Base-by-base conservation (phyloP, 176 grass and related monocot genomes). In the Oryza coarctata region DNA sequence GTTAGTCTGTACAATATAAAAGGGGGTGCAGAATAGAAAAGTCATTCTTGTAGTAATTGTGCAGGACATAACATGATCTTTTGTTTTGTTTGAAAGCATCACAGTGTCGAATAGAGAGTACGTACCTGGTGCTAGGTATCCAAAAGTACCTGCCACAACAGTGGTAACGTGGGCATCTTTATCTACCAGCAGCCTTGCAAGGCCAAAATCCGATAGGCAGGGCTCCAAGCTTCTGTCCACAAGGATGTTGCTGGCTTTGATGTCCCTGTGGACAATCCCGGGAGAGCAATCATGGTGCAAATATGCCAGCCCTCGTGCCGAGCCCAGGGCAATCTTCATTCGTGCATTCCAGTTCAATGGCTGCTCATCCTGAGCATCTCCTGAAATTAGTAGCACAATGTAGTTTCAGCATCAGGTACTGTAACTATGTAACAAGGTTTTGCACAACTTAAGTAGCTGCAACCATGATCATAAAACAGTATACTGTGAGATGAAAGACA, bases 221-320 rank as follows among this genome's bases (percentile, higher is more conserved):
- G 96, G 96, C 77, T 95, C 96, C 63, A 99, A 64, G 83, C 74
- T 94, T 65, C 69, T 91, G 76, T 99, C 93, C 20, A 99, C 93
- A 81, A 99, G 93, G 85, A 99, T 90, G 73, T 99, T 99, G 63
- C 93, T 99, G 14, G 96, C 92, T 84, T 99, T 99, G 33, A 99
- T 95, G 64, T 95, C 96, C 66, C 91, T 84, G 63, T 99, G 96
- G 57, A 95, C 85, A 11, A 99, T 99, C 33, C 86, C 91, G 11
- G 96, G 96, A 0, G 96, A 95, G 34, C 96, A 99, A 50, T 99
- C 93, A 36, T 99, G 93, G 80, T 99, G 96, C 73, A 99, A 25
- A 81, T 99, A 99, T 0, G 93, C 96, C 65, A 99, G 25, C 0
- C 96, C 96, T 64, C 93, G 63, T 18, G 96, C 96, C 0, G 96